Evolutionary conservation across 768 basidiomycete species (phyloP), one percentile per base, ranked within the genome.

Genomic region (Pisolithus sp.): DNA sequence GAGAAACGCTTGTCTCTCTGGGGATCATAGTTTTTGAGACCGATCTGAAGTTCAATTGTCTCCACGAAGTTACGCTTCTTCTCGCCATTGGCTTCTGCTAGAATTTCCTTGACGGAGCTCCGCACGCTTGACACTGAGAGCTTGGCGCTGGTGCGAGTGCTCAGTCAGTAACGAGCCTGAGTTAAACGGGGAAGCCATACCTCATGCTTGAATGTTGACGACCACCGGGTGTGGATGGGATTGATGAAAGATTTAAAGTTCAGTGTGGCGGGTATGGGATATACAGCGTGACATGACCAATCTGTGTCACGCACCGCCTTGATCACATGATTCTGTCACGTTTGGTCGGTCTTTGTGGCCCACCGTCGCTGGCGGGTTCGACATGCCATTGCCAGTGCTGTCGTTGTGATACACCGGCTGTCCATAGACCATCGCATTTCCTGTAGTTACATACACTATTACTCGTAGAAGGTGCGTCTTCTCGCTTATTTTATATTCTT

Each of bases 1-100:
- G 92, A 94, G 89, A 99, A 98, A 92, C 96, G 96, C 80, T 98
- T 99, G 75, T 99, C 96, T 59, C 96, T 80, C 83, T 98, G 96
- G 62, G 96, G 95, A 73, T 99, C 93, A 77, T 96, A 96, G 82
- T 96, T 96, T 80, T 95, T 96, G 66, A 96, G 81, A 61, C 93
- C 93, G 62, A 96, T 90, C 72, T 95, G 93, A 62, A 96, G 81
- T 72, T 96, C 93, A 67, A 95, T 85, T 52, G 93, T 96, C 80
- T 95, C 93, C 57, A 93, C 82, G 68, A 93, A 95, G 72, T 95
- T 93, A 62, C 93, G 84, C 74, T 81, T 88, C 76, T 89, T 87
- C 72, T 93, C 92, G 74, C 86, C 86, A 59, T 74, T 87, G 63
- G 92, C 83, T 17, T 86, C 83, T 52, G 79, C 82, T 55, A 95